Evolutionary conservation across 495 filamentous ascomycete genomes (phyloP).

Genomic region (Ascobolus immersus): DNA sequence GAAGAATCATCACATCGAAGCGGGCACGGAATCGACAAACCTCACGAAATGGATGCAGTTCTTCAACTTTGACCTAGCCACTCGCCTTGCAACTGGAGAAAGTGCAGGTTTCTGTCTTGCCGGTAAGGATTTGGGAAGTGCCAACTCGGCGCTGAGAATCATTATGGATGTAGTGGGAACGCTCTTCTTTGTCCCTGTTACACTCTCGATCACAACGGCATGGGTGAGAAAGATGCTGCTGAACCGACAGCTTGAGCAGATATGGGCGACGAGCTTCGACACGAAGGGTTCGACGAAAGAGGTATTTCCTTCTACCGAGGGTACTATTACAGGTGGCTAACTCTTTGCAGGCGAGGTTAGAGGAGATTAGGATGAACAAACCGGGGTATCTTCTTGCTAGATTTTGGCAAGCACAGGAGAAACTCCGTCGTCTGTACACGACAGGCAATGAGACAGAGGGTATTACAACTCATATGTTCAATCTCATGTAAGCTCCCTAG

Average conservation of each 20-base stretch:
- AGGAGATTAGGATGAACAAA: conserved; percentile 5
- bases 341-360: conserved; percentile 7
- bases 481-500: conserved; percentile 6
- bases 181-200: conserved; percentile 9
- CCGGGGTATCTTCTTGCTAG: conserved; percentile 9
- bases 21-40: conserved; percentile 27
- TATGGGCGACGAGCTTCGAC: conserved; percentile 6
- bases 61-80: conserved; percentile 46
- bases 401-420: conserved; percentile 8
- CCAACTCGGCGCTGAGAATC: conserved; percentile 8
- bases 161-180: conserved; percentile 11
- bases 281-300: too few relatives aligned
- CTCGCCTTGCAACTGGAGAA: conserved; percentile 7
- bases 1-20: too few relatives aligned
- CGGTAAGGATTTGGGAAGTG: conserved; percentile 7
- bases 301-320: too few relatives aligned
- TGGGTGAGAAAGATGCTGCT: conserved; percentile 10
- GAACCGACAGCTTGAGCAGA: conserved; percentile 9
- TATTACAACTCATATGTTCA: conserved; percentile 11
- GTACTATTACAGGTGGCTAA: background rate
- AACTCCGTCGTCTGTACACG: conserved; percentile 10
- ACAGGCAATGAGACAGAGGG: conserved; percentile 7
- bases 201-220: conserved; percentile 9
- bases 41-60: conserved; percentile 53
- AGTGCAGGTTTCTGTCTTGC: conserved; percentile 11